Base-by-base conservation (phyloP, 2,329 filamentous ascomycete genomes). In the Penicillium sp. region DNA sequence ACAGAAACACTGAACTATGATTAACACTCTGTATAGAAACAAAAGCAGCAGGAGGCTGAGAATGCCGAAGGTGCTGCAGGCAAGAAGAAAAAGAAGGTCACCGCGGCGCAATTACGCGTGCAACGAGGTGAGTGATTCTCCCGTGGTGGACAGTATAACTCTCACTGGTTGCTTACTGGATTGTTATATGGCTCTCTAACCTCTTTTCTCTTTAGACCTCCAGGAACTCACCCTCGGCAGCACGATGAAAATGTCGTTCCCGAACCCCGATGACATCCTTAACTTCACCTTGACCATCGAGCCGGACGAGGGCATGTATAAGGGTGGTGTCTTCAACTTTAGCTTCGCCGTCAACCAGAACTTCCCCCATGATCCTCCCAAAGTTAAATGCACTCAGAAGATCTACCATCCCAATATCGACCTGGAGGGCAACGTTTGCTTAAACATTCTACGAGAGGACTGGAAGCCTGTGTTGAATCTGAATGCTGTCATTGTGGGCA, bases 371-470 rank as follows among this genome's bases (percentile, higher is more conserved):
- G 93, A 97, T 75, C 93, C 94, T 62, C 94, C 94, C 21, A 97
- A 97, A 79, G 94, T 99, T 68, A 94, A 90, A 72, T 97, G 94
- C 80, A 89, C 88, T 67, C 91, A 99, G 78, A 97, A 96, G 82
- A 97, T 99, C 69, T 99, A 99, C 80, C 94, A 99, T 75, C 94
- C 94, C 6, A 99, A 99, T 77, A 99, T 99, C 73, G 94, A 99
- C 72, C 84, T 96, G 41, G 91, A 97, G 74, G 94, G 94, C 67
- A 99, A 99, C 73, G 93, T 99, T 62, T 99, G 94, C 80, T 79
- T 99, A 71, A 99, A 99, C 75, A 99, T 99, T 69, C 78, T 99
- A 71, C 83, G 94, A 61, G 94, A 99, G 79, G 94, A 99, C 80
- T 99, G 94, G 94, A 99, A 97, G 82, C 94, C 94, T 0, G 94